These are phyloP conservation scores for Backusella morwellensis DNA, from an alignment of 192 early-diverging fungal species.

Conservation along the genomic window DNA sequence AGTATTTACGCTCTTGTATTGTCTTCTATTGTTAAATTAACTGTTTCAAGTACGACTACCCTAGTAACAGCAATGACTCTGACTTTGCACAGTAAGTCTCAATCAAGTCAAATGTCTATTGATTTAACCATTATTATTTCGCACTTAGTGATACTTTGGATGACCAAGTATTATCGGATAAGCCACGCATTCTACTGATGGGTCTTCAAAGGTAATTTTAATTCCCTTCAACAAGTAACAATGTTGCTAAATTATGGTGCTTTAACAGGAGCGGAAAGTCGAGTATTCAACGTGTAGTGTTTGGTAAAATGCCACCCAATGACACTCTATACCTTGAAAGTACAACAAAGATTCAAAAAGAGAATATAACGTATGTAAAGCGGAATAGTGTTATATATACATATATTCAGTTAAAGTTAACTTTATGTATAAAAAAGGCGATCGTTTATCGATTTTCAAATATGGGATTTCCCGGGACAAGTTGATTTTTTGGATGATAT, in stretches of 20 bases:
- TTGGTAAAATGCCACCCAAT: conserved; percentile 85
- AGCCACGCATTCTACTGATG: conserved; percentile 47
- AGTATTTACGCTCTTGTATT: neutral
- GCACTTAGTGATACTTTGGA: conserved; percentile 23
- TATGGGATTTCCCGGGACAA: conserved; percentile 93
- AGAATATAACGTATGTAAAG: conserved; percentile 58
- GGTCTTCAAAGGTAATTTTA: conserved; percentile 39
- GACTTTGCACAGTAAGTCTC: conserved; percentile 9
- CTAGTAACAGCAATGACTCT: conserved; percentile 15
- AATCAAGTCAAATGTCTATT: neutral
- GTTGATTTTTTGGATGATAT: conserved; percentile 74
- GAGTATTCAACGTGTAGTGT: conserved; percentile 82
- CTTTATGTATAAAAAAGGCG: conserved; percentile 16
- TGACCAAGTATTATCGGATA: conserved; percentile 20
- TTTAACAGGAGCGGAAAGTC: conserved; percentile 75
- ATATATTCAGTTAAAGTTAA: too few relatives aligned
- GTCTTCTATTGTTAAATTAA: neutral
- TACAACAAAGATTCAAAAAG: conserved; percentile 70
- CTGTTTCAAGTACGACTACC: conserved; percentile 11
- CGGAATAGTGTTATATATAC: too few relatives aligned
- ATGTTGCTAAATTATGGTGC: neutral
- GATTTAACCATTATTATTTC: conserved; percentile 1
- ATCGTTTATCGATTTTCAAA: conserved; percentile 81
- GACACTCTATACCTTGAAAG: conserved; percentile 85
- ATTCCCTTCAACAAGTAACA: neutral